phyloP scores from a whole-genome alignment of 208 protist genomes.

The Vickermania ingenoplastis region DNA sequence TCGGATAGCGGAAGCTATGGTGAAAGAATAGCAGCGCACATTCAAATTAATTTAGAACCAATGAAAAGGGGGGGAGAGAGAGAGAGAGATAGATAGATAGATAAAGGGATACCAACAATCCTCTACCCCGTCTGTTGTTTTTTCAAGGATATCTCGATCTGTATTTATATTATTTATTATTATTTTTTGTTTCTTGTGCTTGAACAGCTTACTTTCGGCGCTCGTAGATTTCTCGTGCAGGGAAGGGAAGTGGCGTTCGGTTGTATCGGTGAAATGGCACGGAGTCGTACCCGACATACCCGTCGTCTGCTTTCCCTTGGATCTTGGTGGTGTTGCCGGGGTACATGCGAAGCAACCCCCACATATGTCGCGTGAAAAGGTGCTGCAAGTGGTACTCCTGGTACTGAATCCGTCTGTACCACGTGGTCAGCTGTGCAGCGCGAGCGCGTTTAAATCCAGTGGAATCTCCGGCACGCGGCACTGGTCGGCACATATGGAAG shows the following conservation, averaged over 20 bases:
- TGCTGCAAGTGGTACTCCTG: constrained; percentile 88
- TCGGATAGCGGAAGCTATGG: too few species aligned
- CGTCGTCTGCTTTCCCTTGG: constrained; percentile 74
- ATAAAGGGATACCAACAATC: too few species aligned
- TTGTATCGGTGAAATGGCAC: constrained; percentile 84
- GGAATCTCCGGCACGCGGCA: constrained; percentile 52
- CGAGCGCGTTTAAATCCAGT: constrained; percentile 81
- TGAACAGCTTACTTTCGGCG: constrained; percentile 44
- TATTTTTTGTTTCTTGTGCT: too few species aligned
- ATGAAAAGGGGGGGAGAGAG: too few species aligned
- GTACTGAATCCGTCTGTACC: constrained; percentile 86
- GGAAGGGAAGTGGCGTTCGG: constrained; percentile 65
- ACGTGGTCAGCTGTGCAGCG: constrained; percentile 65
- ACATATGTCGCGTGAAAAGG: constrained; percentile 80
- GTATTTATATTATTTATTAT: too few species aligned
- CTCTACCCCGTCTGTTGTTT: too few species aligned
- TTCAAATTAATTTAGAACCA: too few species aligned
- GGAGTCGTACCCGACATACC: constrained; percentile 81
- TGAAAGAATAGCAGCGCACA: too few species aligned
- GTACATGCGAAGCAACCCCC: constrained; percentile 77
- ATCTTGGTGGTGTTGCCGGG: constrained; percentile 80
- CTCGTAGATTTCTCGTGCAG: constrained; percentile 82
- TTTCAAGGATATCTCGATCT: too few species aligned
- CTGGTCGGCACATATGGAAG: constrained; percentile 76
- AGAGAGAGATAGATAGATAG: too few species aligned